These are phyloP conservation scores for Irpex sp. DNA, from an alignment of 1,284 basidiomycete genomes.

Conservation along the genomic window DNA sequence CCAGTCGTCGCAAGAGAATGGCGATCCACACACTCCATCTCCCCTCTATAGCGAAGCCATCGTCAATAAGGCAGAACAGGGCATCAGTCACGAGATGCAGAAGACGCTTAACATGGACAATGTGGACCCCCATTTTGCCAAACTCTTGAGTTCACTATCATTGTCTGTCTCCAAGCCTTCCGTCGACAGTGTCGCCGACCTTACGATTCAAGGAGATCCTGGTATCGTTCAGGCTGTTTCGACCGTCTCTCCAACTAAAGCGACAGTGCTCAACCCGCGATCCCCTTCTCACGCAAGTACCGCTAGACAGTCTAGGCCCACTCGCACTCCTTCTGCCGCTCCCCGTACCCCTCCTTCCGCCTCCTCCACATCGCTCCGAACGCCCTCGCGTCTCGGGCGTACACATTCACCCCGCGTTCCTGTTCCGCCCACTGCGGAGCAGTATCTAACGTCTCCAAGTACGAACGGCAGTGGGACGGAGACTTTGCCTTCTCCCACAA, in stretches of 20 bases:
- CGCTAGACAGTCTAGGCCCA: background rate
- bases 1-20: slow-evolving; percentile 55
- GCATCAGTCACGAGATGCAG: slow-evolving; percentile 16
- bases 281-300: slow-evolving; percentile 4
- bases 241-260: background rate
- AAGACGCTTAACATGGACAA: slow-evolving; percentile 19
- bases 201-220: slow-evolving; percentile 11
- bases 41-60: slow-evolving; percentile 44
- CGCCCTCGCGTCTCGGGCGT: background rate
- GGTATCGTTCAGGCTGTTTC: background rate
- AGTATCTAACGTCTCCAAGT: background rate
- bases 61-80: slow-evolving; percentile 21
- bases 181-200: background rate
- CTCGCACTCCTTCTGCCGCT: slow-evolving; percentile 1
- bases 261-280: background rate
- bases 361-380: background rate
- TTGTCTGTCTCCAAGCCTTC: slow-evolving; percentile 41
- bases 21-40: slow-evolving; percentile 59
- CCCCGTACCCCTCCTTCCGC: slow-evolving; percentile 1
- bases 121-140: slow-evolving; percentile 67
- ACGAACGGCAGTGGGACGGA: background rate
- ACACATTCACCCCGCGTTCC: background rate
- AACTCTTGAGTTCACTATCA: slow-evolving; percentile 56
- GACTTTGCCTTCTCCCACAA: background rate
- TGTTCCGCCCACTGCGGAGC: background rate